Evolutionary conservation across 805 yeast species (phyloP).

Genomic region (Saccharomyces kudriavzevii): DNA sequence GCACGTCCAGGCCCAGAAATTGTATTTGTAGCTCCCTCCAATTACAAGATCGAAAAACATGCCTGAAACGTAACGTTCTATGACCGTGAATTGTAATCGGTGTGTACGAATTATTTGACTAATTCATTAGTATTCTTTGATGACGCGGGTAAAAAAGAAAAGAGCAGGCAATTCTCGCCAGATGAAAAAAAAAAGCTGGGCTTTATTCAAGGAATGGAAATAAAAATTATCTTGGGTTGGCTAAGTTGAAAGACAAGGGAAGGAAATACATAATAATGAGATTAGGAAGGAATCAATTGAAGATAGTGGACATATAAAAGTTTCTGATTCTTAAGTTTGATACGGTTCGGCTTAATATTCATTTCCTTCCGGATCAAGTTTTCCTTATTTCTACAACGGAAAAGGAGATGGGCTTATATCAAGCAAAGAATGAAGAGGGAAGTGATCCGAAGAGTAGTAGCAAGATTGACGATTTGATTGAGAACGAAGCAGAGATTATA

Average conservation of each 20-base stretch:
- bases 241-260: background rate
- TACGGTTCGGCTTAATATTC: background rate
- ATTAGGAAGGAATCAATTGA: background rate
- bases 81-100: background rate
- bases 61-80: background rate
- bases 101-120: background rate
- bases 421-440: background rate
- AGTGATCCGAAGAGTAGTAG: slow-evolving; percentile 17
- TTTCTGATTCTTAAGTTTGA: background rate
- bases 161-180: background rate
- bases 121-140: background rate
- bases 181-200: background rate
- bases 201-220: background rate
- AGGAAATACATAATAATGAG: background rate
- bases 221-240: background rate
- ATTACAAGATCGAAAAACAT: background rate
- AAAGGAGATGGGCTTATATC: background rate
- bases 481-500: slow-evolving; percentile 26
- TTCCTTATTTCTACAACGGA: background rate
- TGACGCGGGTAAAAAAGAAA: background rate
- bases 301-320: background rate
- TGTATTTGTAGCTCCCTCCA: background rate
- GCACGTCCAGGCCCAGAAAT: background rate
- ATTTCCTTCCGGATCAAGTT: background rate
- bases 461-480: slow-evolving; percentile 36